Percentiles rank a stretch among this genome's conserved stretches.
Conservation (phyloP, 345 rosid species). For the Bruguiera gymnorhiza region DNA sequence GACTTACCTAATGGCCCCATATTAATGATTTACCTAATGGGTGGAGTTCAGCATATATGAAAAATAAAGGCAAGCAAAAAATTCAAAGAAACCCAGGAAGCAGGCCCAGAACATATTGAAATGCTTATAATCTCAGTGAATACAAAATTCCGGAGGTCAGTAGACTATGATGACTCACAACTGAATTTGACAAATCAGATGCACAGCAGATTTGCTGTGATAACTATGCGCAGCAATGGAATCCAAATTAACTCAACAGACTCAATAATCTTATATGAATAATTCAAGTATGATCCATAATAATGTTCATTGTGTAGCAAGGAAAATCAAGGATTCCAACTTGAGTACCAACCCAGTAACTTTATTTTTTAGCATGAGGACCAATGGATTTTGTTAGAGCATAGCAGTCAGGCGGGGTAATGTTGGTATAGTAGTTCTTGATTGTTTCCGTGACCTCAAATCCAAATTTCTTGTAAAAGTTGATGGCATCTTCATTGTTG, state of each 20-base stretch:
- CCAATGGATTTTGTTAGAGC: constrained; percentile 62
- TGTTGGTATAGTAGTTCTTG: constrained; percentile 76
- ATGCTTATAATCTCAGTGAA: background rate
- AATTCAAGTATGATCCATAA: constrained; percentile 9
- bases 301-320: constrained; percentile 12
- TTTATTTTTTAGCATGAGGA: constrained; percentile 53
- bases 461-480: constrained; percentile 89
- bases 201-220: background rate
- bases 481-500: constrained; percentile 93
- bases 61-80: background rate
- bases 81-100: no score
- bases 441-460: constrained; percentile 84
- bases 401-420: constrained; percentile 82
- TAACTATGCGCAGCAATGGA: constrained; percentile 18
- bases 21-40: background rate
- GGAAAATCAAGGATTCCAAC: constrained; percentile 4
- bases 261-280: constrained; percentile 13
- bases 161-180: background rate
- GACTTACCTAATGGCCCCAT: background rate
- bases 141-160: background rate
- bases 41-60: background rate
- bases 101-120: background rate
- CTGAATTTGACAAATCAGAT: background rate
- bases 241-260: constrained; percentile 3
- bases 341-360: constrained; percentile 1